Conservation (phyloP, 805 yeast genomes). For the Candida railenensis region DNA sequence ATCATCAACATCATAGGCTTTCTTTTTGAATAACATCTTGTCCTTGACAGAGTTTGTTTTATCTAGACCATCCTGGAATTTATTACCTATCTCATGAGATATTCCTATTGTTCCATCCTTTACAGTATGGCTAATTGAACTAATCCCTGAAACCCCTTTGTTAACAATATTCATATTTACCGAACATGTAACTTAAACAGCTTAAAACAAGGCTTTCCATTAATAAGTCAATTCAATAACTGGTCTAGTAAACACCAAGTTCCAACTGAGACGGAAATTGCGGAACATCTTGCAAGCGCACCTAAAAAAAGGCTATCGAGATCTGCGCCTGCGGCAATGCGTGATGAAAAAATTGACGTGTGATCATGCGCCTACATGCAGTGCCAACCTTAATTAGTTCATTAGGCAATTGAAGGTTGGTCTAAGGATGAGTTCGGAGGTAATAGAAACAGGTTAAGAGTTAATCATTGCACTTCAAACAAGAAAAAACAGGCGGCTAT, state of each 20-base stretch:
- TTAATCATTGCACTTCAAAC: no score
- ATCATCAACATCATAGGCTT: constrained; percentile 32
- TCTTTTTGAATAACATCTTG: constrained; percentile 10
- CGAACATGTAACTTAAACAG: no score
- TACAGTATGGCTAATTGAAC: not conserved
- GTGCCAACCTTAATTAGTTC: not conserved
- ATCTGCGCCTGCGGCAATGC: not conserved
- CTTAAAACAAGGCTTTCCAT: no score
- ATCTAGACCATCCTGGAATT: constrained; percentile 6
- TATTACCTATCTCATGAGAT: constrained; percentile 5
- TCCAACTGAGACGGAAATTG: constrained; percentile 1
- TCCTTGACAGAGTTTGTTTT: constrained; percentile 10
- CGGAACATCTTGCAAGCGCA: constrained; percentile 2
- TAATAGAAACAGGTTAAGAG: no score
- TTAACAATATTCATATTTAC: constrained; percentile 2
- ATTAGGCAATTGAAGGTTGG: no score
- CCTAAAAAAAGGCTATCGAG: not conserved
- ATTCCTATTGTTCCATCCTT: constrained; percentile 4
- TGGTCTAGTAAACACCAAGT: no score
- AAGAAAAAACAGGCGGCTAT: no score
- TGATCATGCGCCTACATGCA: not conserved
- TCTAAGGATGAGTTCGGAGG: no score
- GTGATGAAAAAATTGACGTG: not conserved
- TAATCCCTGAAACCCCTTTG: constrained; percentile 4
- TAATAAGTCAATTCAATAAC: no score